Conservation (phyloP, 331 rosid genomes). For the Spiraea crenata region DNA sequence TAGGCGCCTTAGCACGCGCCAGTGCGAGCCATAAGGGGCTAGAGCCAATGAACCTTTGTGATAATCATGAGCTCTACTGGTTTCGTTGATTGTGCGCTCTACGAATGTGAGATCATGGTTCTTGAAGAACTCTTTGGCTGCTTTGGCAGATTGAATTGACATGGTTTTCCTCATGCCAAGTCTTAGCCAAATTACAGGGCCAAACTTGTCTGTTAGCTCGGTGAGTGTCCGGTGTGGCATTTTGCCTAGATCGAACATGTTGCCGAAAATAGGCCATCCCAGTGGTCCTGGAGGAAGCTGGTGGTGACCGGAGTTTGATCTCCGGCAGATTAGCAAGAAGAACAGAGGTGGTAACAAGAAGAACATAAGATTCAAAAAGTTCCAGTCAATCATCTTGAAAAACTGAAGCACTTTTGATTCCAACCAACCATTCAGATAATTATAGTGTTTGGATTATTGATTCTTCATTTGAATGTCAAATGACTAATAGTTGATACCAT, state of each 20-base stretch:
- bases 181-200: conserved; percentile 47
- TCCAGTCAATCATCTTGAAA: neutral
- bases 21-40: conserved; percentile 63
- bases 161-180: conserved; percentile 48
- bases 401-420: too few species aligned
- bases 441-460: too few species aligned
- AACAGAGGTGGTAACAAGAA: conserved; percentile 8
- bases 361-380: neutral
- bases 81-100: conserved; percentile 72
- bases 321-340: conserved; percentile 4
- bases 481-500: too few species aligned
- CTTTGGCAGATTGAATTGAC: conserved; percentile 46
- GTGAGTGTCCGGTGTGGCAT: conserved; percentile 50
- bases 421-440: too few species aligned
- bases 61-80: conserved; percentile 56
- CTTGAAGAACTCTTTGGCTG: conserved; percentile 67
- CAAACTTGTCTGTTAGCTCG: conserved; percentile 27
- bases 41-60: conserved; percentile 49
- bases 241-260: conserved; percentile 53
- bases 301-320: neutral
- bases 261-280: conserved; percentile 69
- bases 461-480: too few species aligned
- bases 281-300: conserved; percentile 49
- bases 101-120: conserved; percentile 57
- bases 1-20: conserved; percentile 65